Percentiles rank a stretch among this genome's conserved stretches.
Evolutionary conservation across 2,329 filamentous ascomycete species (phyloP).

Genomic region (Penicillium hesseltinei): DNA sequence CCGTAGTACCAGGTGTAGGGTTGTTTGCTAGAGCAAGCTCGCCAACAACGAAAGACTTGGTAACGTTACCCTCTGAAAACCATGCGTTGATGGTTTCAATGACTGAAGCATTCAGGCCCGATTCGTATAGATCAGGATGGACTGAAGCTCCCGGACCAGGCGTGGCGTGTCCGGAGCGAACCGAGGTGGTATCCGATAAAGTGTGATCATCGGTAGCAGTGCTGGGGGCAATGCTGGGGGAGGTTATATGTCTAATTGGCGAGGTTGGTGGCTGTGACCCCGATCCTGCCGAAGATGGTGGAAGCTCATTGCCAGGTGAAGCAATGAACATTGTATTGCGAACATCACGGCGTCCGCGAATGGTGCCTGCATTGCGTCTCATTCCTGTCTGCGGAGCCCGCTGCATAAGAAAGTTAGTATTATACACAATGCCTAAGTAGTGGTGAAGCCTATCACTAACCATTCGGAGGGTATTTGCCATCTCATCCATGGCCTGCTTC

Average conservation of each 20-base stretch:
- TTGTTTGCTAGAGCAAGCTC: conserved; percentile 90
- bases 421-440: not conserved
- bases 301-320: conserved; percentile 38
- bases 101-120: conserved; percentile 82
- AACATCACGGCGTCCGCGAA: conserved; percentile 85
- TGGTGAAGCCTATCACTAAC: conserved; percentile 27
- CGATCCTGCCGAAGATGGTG: conserved; percentile 25
- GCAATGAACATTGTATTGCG: conserved; percentile 86
- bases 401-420: conserved; percentile 27
- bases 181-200: conserved; percentile 83
- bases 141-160: conserved; percentile 65
- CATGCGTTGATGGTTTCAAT: conserved; percentile 87
- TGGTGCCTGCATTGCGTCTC: conserved; percentile 68
- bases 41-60: conserved; percentile 72
- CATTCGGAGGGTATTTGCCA: conserved; percentile 50
- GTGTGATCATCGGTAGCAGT: conserved; percentile 60
- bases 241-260: conserved; percentile 42
- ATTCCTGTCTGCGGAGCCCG: conserved; percentile 53
- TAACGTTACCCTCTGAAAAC: conserved; percentile 72
- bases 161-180: conserved; percentile 81
- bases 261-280: conserved; percentile 34
- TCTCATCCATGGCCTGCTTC: conserved; percentile 48
- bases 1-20: conserved; percentile 31
- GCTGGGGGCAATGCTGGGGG: conserved; percentile 47
- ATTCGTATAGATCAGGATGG: conserved; percentile 76